Percentiles rank a stretch among this genome's conserved stretches.
phyloP scores from a whole-genome alignment of 106 monocot species.

The Dendrobium catenatum region DNA sequence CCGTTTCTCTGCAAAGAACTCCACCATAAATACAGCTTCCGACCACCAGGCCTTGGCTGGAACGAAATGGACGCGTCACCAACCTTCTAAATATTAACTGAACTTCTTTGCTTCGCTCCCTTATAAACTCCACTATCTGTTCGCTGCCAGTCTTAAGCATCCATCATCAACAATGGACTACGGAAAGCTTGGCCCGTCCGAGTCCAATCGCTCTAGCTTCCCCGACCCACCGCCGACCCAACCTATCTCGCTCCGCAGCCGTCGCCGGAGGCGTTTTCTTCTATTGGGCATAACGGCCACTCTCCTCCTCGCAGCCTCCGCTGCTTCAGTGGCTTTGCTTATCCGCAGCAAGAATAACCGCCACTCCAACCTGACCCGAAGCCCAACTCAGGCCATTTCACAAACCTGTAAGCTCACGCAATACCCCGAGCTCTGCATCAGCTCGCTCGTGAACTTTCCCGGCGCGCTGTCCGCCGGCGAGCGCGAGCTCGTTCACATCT shows the following conservation, averaged over 20 bases:
- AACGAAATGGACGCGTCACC: conserved; percentile 1
- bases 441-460: conserved; percentile 58
- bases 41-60: neutral
- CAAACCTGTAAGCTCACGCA: conserved; percentile 39
- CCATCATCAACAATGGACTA: conserved; percentile 27
- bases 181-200: conserved; percentile 25
- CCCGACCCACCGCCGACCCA: neutral
- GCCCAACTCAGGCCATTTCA: conserved; percentile 47
- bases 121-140: neutral
- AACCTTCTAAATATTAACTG: neutral
- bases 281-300: conserved; percentile 11
- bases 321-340: conserved; percentile 15
- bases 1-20: neutral
- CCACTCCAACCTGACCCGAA: neutral
- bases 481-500: conserved; percentile 60
- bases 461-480: conserved; percentile 37
- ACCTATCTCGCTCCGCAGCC: neutral
- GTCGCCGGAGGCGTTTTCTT: conserved; percentile 4
- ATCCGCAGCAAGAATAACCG: conserved; percentile 2
- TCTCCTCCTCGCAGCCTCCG: conserved; percentile 27
- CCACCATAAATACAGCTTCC: too few relatives aligned
- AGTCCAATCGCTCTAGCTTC: conserved; percentile 6
- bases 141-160: neutral
- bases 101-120: neutral
- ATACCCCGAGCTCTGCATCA: conserved; percentile 53